These are phyloP conservation scores for Neurospora sp. DNA, from an alignment of 495 filamentous ascomycete genomes.

Conservation along the genomic window DNA sequence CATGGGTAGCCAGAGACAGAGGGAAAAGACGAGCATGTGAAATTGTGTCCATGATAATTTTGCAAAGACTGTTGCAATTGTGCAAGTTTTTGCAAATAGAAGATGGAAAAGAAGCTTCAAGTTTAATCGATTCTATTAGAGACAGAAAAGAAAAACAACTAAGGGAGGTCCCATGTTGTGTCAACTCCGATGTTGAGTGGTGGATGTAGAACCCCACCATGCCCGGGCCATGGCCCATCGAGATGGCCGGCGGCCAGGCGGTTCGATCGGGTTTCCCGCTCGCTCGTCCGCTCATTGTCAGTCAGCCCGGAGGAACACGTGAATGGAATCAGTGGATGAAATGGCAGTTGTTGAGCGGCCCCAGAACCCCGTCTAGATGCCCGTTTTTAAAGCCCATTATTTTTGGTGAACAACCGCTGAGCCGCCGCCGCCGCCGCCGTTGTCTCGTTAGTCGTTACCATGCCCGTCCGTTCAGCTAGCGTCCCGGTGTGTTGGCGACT, in stretches of 20 bases:
- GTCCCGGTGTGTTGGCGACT: background rate
- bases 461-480: background rate
- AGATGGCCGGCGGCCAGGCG: background rate
- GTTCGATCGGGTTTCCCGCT: background rate
- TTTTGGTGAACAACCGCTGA: background rate
- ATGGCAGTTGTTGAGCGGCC: constrained; percentile 10
- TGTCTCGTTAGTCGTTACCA: background rate
- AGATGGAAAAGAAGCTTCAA: background rate
- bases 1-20: background rate
- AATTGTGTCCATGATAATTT: background rate
- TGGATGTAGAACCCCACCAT: background rate
- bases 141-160: background rate
- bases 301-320: constrained; percentile 7
- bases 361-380: too few species aligned
- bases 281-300: too few species aligned
- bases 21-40: background rate
- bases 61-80: too few species aligned
- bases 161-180: background rate
- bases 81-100: background rate
- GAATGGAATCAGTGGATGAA: constrained; percentile 3
- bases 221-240: background rate
- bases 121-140: background rate
- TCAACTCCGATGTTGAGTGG: background rate
- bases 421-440: background rate
- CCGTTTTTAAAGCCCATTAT: background rate